Evolutionary conservation across 2,329 filamentous ascomycete species (phyloP).

Genomic region (Apiospora kogelbergensis): DNA sequence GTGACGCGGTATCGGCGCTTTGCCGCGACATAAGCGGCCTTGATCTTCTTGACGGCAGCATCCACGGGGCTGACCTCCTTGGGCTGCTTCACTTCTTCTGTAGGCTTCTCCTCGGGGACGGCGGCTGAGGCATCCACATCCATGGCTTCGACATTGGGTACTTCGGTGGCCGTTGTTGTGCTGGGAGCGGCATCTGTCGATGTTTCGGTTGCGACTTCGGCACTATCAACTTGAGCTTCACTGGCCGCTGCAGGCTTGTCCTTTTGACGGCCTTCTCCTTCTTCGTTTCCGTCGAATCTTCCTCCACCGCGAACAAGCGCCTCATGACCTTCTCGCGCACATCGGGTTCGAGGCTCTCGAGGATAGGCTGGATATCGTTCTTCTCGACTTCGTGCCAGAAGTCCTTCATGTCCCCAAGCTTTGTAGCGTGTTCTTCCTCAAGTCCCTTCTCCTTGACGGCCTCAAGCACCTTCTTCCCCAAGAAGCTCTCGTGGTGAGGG

Average conservation of each 20-base stretch:
- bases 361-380: slow-evolving; percentile 71
- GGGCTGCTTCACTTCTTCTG: slow-evolving; percentile 28
- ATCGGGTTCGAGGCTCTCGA: slow-evolving; percentile 62
- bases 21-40: slow-evolving; percentile 76
- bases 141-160: slow-evolving; percentile 25
- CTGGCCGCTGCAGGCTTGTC: not conserved
- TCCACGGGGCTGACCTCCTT: slow-evolving; percentile 55
- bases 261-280: slow-evolving; percentile 19
- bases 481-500: slow-evolving; percentile 82
- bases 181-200: slow-evolving; percentile 21
- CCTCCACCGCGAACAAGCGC: slow-evolving; percentile 50
- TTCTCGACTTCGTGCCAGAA: slow-evolving; percentile 87
- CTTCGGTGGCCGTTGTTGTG: slow-evolving; percentile 8
- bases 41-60: slow-evolving; percentile 69
- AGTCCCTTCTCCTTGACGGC: slow-evolving; percentile 72
- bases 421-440: slow-evolving; percentile 64
- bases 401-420: slow-evolving; percentile 73
- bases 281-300: slow-evolving; percentile 20
- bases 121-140: not conserved
- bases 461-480: slow-evolving; percentile 82
- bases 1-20: slow-evolving; percentile 85
- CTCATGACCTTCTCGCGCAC: slow-evolving; percentile 63
- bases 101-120: not conserved
- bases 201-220: slow-evolving; percentile 22
- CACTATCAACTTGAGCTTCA: slow-evolving; percentile 1